Percentiles rank a stretch among this genome's conserved stretches.
Evolutionary conservation across 345 rosid species (phyloP).

Genomic region (Hibiscus trionum): DNA sequence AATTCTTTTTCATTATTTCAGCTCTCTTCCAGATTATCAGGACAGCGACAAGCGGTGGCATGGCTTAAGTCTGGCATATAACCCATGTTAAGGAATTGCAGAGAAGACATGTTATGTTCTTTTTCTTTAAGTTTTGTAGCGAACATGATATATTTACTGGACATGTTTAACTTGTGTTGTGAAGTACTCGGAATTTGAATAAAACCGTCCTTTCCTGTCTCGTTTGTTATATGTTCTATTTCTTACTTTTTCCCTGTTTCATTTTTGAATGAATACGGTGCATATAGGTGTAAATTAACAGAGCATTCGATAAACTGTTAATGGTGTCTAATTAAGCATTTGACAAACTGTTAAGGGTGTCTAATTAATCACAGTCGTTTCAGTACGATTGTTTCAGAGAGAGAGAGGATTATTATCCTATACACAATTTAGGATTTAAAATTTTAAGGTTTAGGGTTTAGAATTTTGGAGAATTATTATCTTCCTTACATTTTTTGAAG

Average conservation of each 20-base stretch:
- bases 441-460: too few relatives aligned
- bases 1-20: constrained; percentile 22
- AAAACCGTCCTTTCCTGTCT: neutral
- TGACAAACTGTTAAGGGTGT: too few relatives aligned
- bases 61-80: constrained; percentile 31
- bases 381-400: too few relatives aligned
- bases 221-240: neutral
- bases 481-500: too few relatives aligned
- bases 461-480: too few relatives aligned
- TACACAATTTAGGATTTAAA: too few relatives aligned
- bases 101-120: neutral
- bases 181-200: constrained; percentile 10
- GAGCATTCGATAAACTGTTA: too few relatives aligned
- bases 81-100: constrained; percentile 8
- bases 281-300: too few relatives aligned
- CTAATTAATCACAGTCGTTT: too few relatives aligned
- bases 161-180: constrained; percentile 8
- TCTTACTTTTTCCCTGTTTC: neutral
- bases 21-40: constrained; percentile 96
- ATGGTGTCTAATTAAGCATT: too few relatives aligned
- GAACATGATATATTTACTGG: constrained; percentile 8
- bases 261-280: neutral
- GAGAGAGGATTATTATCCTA: too few relatives aligned
- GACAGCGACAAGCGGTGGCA: constrained; percentile 70
- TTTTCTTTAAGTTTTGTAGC: constrained; percentile 16